Evolutionary conservation across 495 filamentous ascomycete genomes (phyloP), one percentile per base, ranked within the genome.

Genomic region (Aspergillus kassunensis): DNA sequence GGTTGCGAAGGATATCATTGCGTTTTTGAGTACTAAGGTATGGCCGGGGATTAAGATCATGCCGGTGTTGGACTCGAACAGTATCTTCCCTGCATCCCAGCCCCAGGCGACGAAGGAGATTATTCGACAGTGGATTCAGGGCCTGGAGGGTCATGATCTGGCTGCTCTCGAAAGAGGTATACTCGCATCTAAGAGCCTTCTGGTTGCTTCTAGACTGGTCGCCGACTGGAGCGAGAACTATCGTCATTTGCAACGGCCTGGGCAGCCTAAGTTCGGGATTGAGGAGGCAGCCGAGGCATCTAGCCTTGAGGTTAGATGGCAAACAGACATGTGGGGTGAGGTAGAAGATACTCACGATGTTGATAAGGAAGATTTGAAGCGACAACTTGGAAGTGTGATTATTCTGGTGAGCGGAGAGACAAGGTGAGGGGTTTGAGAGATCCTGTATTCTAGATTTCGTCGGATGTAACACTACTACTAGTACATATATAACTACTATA

Each of bases 341-440:
- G 93, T 98, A 3, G 95, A 98, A 69, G 93, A 98, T 71, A 95
- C 91, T 34, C 95, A 98, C 70, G 93, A 98, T 81, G 93, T 98
- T 2, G 85, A 96, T 60, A 90, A 83, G 67, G 93, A 95, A 71
- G 93, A 98, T 71, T 35, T 97, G 58, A 80, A 79, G 67, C 79
- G 93, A 57, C 93, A 96, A 73, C 67, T 98, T 52, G 93, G 91
- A 16, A 92, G 88, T 67, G 86, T 89, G 31, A 75, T 96, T 19
- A 58, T 96, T 52, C 68, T 95, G 44, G 87, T 95, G 23, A 81
- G 79, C 44, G 87, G 88, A 5, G 68, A 74, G 53, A 64, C 62
- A 30, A 55, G 16, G 1, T 42, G 21, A 42, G 4, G 25, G 40
- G 11, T 46, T 15, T 7, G 20, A 9, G 29, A 18, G 31, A 18